Evolutionary conservation across 78 protist species (phyloP), one percentile per base, ranked within the genome.

Genomic region (Dictyostelium capitatum): DNA sequence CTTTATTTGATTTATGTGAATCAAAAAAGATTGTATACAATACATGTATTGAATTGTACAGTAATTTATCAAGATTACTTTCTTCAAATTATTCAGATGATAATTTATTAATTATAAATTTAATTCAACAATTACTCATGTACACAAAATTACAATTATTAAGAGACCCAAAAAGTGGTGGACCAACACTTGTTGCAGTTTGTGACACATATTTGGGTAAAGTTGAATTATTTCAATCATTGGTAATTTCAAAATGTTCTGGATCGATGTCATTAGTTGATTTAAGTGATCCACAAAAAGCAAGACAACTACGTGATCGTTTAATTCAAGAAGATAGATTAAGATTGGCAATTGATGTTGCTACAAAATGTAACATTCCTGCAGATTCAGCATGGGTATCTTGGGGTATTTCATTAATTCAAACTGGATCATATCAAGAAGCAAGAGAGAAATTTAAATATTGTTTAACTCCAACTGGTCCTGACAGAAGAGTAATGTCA

Each of bases 301-400:
- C 80, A 2, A 77, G 97, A n/a, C 85, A 80, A 46, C 78, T 95
- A 51, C 95, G 92, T 46, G 97, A 95, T 56, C 53, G 51, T 8
- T 70, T 95, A 28, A 78, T 95, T 32, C 78, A 47, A 56, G 92
- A 84, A 30, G 97, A 95, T 50, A 73, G 95, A 20, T n/a, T 95
- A 32, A 23, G 48, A 20, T n/a, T 95, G 10, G 97, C 97, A 4
- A 82, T 95, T 51, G 97, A 95, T 51, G 95, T 91, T 10, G 95
- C 97, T 1, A 79, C 84, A 0, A 89, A 89, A 53, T 95, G 97
- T 50, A 65, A 83, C n/a, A 82, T 95, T 20, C 93, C 90, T 0
- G 79, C 93, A 3, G 94, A 70, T 41, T 82, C 95, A 2, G 97
- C 91, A 7, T 95, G 97, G 97, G 92, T 80, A 6, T 79, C 95